Evolutionary conservation across 2,329 filamentous ascomycete genomes (phyloP).

Genomic region (Colletotrichum sp.): DNA sequence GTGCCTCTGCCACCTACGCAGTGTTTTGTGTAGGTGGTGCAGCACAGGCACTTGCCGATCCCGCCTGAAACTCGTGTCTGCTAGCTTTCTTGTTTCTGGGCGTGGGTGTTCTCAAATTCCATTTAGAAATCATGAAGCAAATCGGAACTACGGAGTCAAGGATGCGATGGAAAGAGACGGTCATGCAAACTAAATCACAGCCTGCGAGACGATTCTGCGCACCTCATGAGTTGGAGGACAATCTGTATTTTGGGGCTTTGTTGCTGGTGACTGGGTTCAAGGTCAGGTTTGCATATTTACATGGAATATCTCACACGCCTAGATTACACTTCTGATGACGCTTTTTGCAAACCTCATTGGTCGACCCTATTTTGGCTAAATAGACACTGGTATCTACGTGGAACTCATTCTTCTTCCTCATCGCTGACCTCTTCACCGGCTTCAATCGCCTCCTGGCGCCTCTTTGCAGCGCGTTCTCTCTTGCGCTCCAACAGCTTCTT

Average conservation of each 20-base stretch:
- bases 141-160: not conserved
- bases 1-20: not conserved
- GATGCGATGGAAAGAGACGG: not conserved
- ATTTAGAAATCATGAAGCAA: not conserved
- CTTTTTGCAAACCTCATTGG: not conserved
- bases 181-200: not conserved
- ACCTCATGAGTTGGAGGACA: not conserved
- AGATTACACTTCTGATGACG: not conserved
- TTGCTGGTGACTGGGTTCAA: not conserved
- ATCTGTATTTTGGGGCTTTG: not conserved
- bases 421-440: conserved; percentile 55
- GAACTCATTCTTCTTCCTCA: conserved; percentile 40
- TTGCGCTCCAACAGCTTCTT: conserved; percentile 82
- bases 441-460: conserved; percentile 57
- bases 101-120: not conserved
- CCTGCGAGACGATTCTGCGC: not conserved
- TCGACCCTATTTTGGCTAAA: not conserved
- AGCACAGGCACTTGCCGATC: not conserved
- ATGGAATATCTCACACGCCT: not conserved
- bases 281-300: not conserved
- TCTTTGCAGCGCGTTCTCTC: conserved; percentile 63
- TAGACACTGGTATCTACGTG: conserved; percentile 1
- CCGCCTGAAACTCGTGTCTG: not conserved
- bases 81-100: not conserved
- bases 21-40: not conserved